Evolutionary conservation across 805 yeast species (phyloP), one percentile per base, ranked within the genome.

Genomic region (Candida boleticola): DNA sequence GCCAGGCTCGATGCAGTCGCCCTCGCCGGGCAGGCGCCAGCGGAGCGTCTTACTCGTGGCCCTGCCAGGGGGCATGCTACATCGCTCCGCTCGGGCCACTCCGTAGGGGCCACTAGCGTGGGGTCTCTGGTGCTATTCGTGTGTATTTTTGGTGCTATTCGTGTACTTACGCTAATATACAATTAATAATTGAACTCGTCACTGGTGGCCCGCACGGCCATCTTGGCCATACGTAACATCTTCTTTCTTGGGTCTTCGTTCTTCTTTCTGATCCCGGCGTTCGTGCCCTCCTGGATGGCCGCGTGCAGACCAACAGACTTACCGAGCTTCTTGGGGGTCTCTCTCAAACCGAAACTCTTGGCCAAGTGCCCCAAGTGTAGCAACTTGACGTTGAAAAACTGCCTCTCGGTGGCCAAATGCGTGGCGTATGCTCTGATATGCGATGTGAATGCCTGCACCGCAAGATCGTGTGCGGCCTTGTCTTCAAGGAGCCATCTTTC

Each of bases 341-440:
- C 99, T 64, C 99, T 80, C 40, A 93, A 70, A 2, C 92, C 99
- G 63, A 95, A 95, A 49, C 93, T 77, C 61, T 93, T 93, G 17
- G 98, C 97, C 54, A 95, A 69, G 69, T 93, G 99, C 22, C 99
- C 99, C 50, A 95, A 69, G 73, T 93, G 99, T 45, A 95, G 68
- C 26, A 74, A 64, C 52, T 85, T 85, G 25, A 93, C 83, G 57
- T 88, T 89, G 72, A 93, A 93, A 48, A 76, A 80, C 37, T 74
- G 77, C 57, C 90, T 79, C 61, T 93, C 99, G 1, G 80, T 54
- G 0, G 90, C 71, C 43, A 89, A 76, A 68, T 93, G 99, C 0
- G 99, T 93, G 4, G 99, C 88, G 59, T 93, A 93, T 0, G 99
- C 99, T 55, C 98, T 78, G 32, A 93, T 73, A 59, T 92, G 98